phyloP scores from a whole-genome alignment of 352 stramenopile genomes.

The Peronospora destructor region DNA sequence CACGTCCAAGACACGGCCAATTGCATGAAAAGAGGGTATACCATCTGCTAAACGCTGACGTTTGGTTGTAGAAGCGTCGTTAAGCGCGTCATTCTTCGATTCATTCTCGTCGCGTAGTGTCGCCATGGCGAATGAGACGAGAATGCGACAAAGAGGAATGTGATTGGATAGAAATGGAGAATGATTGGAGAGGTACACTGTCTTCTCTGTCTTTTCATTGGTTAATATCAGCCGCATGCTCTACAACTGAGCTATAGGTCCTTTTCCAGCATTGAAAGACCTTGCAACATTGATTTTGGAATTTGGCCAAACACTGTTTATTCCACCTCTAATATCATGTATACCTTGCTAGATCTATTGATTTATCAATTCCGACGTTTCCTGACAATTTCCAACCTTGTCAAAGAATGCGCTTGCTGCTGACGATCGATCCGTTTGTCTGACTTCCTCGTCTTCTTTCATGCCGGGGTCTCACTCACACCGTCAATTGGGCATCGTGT shows the following conservation, averaged over 20 bases:
- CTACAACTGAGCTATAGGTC: no score
- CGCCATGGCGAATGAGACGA: conserved; percentile 18
- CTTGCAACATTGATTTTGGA: not conserved
- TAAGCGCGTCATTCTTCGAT: not conserved
- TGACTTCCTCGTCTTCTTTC: not conserved
- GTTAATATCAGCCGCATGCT: not conserved
- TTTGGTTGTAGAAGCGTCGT: conserved; percentile 10
- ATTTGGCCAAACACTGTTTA: not conserved
- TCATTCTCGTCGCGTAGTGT: conserved; percentile 14
- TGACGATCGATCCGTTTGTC: conserved; percentile 2
- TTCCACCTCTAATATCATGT: not conserved
- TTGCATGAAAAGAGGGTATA: not conserved
- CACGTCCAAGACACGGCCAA: conserved; percentile 26
- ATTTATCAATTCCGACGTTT: not conserved
- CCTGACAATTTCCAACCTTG: not conserved
- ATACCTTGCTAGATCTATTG: not conserved
- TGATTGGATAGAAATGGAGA: conserved; percentile 17
- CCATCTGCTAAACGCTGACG: conserved; percentile 9
- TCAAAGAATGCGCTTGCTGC: conserved; percentile 16
- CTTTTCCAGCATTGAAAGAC: not conserved
- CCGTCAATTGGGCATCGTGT: conserved; percentile 55
- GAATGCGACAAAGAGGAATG: conserved; percentile 1
- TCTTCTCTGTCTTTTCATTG: not conserved
- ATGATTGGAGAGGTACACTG: no score
- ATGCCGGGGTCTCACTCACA: conserved; percentile 63